Conservation (phyloP, 176 grass and related monocot species). For the Hsuehochloa calcarea region DNA sequence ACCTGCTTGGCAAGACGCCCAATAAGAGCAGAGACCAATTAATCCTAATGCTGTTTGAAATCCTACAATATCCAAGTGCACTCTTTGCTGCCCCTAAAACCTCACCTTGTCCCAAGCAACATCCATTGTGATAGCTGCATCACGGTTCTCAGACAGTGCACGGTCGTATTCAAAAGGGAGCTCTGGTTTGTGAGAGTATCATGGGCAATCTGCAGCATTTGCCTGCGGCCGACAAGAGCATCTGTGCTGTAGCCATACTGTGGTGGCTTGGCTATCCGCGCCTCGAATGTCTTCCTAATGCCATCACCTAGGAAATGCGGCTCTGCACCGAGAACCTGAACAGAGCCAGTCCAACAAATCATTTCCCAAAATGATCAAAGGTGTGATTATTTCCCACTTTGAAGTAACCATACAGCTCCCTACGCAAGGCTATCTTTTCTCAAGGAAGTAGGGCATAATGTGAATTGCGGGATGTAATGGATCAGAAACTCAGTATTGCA, state of each 20-base stretch:
- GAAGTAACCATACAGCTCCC: neutral
- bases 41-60: neutral
- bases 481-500: neutral
- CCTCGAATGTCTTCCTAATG: constrained; percentile 72
- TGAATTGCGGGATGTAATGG: neutral
- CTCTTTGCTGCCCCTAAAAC: neutral
- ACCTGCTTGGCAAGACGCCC: constrained; percentile 47
- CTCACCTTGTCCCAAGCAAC: constrained; percentile 86
- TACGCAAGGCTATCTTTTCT: neutral
- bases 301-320: constrained; percentile 78
- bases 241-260: constrained; percentile 76
- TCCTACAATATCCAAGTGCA: neutral
- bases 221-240: constrained; percentile 60
- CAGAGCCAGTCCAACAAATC: neutral
- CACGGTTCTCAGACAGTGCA: constrained; percentile 51
- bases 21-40: neutral
- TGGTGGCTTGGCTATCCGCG: constrained; percentile 58
- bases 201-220: constrained; percentile 70
- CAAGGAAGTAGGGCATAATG: neutral
- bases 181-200: constrained; percentile 59
- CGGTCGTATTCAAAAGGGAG: constrained; percentile 71
- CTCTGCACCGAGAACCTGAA: constrained; percentile 76
- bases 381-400: no score
- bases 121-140: constrained; percentile 43
- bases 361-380: neutral